Evolutionary conservation across 2,329 filamentous ascomycete species (phyloP).

Genomic region (Exophiala calicioides): DNA sequence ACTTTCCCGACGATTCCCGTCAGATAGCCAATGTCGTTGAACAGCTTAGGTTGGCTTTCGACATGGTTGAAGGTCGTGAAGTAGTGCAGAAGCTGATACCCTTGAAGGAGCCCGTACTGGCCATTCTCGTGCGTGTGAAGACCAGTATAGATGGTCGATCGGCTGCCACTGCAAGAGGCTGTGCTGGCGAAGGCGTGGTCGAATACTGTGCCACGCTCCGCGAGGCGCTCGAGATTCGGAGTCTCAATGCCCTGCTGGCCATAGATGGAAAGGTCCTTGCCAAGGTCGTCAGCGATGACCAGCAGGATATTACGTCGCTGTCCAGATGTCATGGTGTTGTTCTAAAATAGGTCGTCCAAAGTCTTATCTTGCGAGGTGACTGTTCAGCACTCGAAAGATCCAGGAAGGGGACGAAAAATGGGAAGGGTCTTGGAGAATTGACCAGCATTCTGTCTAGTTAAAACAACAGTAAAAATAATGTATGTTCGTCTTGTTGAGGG

Average conservation of each 20-base stretch:
- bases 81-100: constrained; percentile 42
- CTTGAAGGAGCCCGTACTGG: constrained; percentile 47
- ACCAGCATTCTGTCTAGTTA: too few relatives aligned
- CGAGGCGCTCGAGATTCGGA: constrained; percentile 46
- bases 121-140: constrained; percentile 51
- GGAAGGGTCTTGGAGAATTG: too few relatives aligned
- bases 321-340: too few relatives aligned
- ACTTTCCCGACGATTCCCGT: constrained; percentile 54
- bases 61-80: constrained; percentile 50
- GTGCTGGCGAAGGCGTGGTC: constrained; percentile 47
- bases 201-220: constrained; percentile 41
- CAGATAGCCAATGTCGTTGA: constrained; percentile 44
- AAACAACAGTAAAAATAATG: too few relatives aligned
- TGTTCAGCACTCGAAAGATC: too few relatives aligned
- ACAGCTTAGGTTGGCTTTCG: constrained; percentile 43
- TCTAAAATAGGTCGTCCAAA: too few relatives aligned
- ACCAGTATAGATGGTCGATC: constrained; percentile 52
- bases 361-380: too few relatives aligned
- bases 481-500: too few relatives aligned
- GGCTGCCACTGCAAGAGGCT: constrained; percentile 52
- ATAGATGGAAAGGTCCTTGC: constrained; percentile 42
- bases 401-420: too few relatives aligned
- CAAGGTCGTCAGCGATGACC: constrained; percentile 48
- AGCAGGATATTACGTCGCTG: constrained; percentile 47
- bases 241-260: constrained; percentile 37